A percentile compares a stretch with the other conserved stretches of the same genome.
Conservation (phyloP, 805 yeast species). For the Yarrowia keelungensis region DNA sequence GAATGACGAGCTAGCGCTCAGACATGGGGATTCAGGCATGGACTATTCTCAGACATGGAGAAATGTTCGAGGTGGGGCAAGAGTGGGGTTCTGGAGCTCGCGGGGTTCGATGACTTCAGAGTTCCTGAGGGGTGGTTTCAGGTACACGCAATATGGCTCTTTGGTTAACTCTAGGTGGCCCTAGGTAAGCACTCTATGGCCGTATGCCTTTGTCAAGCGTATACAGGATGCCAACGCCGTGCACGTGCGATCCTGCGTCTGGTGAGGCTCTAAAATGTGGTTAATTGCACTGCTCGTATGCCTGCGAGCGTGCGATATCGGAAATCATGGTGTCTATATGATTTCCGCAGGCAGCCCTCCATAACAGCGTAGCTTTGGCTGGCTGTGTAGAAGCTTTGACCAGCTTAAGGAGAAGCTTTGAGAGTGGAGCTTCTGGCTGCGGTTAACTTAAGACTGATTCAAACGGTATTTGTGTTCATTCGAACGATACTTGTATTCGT, state of each 20-base stretch:
- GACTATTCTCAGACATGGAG: no score
- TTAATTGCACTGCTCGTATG: background rate
- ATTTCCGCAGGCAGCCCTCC: background rate
- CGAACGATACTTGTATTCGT: background rate
- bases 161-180: background rate
- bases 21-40: background rate
- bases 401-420: background rate
- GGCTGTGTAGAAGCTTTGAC: background rate
- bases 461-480: no score
- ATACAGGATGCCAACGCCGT: background rate
- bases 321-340: conserved; percentile 1
- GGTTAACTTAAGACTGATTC: no score
- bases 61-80: background rate
- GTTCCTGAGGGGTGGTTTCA: background rate
- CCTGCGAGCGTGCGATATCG: background rate
- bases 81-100: background rate
- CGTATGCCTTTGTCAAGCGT: no score
- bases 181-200: no score
- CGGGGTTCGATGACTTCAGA: conserved; percentile 1
- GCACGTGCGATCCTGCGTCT: conserved; percentile 4
- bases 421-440: no score
- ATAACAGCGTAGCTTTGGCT: background rate
- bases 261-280: background rate
- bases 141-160: background rate
- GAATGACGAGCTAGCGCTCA: background rate